Percentiles rank a stretch among this genome's conserved stretches.
phyloP scores from a whole-genome alignment of 495 filamentous ascomycete species.

The Talaromyces liani region DNA sequence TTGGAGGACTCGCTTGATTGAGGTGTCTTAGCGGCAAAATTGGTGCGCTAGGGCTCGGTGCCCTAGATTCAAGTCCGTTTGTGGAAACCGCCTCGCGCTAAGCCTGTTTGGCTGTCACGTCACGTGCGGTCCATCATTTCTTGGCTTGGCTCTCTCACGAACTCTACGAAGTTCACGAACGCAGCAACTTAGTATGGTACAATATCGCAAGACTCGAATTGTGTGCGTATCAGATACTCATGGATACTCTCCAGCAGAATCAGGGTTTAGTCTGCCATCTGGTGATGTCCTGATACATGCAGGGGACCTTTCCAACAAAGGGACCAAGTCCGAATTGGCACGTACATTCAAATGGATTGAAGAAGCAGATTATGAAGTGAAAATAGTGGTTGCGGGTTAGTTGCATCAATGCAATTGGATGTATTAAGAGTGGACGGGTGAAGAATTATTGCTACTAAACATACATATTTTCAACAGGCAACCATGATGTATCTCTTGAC shows the following conservation, averaged over 20 bases:
- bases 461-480: slow-evolving; percentile 41
- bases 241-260: slow-evolving; percentile 43
- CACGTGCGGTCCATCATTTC: background rate
- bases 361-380: slow-evolving; percentile 46
- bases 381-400: slow-evolving; percentile 53
- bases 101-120: background rate
- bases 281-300: slow-evolving; percentile 58
- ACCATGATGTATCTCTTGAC: slow-evolving; percentile 76
- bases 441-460: background rate
- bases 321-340: slow-evolving; percentile 43
- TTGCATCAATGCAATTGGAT: background rate
- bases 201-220: slow-evolving; percentile 42
- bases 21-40: slow-evolving; percentile 11
- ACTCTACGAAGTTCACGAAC: background rate
- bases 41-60: slow-evolving; percentile 9
- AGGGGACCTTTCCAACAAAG: slow-evolving; percentile 53
- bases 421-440: background rate
- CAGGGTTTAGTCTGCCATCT: slow-evolving; percentile 45
- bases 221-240: slow-evolving; percentile 59
- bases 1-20: slow-evolving; percentile 10
- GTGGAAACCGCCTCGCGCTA: background rate
- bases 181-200: background rate
- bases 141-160: background rate
- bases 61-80: slow-evolving; percentile 2
- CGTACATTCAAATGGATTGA: slow-evolving; percentile 50